These are phyloP conservation scores for Puya raimondii DNA, from an alignment of 176 grass and related monocot species.

Conservation along the genomic window DNA sequence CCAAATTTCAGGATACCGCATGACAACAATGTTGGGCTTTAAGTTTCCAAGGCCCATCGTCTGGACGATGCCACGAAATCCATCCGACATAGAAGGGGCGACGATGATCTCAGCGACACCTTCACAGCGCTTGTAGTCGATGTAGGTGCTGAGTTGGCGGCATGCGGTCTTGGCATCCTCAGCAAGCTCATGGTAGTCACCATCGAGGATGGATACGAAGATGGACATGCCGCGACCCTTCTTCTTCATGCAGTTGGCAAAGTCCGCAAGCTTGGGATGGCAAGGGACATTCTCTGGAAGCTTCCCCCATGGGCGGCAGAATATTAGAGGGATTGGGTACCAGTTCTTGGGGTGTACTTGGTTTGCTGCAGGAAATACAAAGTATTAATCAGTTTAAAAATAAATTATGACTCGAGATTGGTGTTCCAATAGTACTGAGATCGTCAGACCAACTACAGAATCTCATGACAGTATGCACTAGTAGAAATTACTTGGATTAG, in stretches of 20 bases:
- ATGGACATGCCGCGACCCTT: conserved; percentile 98
- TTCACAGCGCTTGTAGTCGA: conserved; percentile 91
- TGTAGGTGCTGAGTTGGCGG: conserved; percentile 73
- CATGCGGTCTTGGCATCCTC: conserved; percentile 90
- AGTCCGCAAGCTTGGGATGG: conserved; percentile 97
- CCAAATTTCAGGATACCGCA: conserved; percentile 98
- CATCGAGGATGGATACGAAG: conserved; percentile 87
- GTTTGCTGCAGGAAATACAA: conserved; percentile 47
- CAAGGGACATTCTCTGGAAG: conserved; percentile 95
- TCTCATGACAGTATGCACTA: no score
- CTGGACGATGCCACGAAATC: conserved; percentile 80
- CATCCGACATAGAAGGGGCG: conserved; percentile 86
- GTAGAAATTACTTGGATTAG: no score
- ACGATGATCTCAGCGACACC: conserved; percentile 92
- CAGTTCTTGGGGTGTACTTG: conserved; percentile 99
- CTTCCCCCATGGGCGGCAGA: conserved; percentile 98
- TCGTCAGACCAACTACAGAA: no score
- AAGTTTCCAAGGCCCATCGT: conserved; percentile 97
- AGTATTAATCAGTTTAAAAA: not conserved
- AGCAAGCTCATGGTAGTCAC: conserved; percentile 83
- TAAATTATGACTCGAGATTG: no score
- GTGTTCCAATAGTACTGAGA: no score
- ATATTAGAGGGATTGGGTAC: conserved; percentile 96
- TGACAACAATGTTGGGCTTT: conserved; percentile 94
- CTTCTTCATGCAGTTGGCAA: conserved; percentile 98